Conservation (phyloP, 331 rosid genomes). For the Spiraea crenata region DNA sequence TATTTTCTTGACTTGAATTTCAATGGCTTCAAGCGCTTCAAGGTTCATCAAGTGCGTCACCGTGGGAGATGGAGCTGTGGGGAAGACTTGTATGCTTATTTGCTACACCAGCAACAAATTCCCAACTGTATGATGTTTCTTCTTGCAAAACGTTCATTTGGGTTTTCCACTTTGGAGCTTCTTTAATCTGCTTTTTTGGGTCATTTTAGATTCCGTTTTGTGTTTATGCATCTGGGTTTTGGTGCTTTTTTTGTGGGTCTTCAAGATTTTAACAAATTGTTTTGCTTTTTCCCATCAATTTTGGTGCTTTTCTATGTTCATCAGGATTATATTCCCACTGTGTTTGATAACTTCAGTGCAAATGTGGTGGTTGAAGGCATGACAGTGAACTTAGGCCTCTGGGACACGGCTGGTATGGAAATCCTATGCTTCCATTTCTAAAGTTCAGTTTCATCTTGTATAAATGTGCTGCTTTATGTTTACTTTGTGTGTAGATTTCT, state of each 20-base stretch:
- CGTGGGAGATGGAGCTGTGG: slow-evolving; percentile 96
- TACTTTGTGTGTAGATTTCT: neutral
- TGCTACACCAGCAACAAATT: slow-evolving; percentile 95
- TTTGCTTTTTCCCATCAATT: slow-evolving; percentile 9
- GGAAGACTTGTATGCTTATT: slow-evolving; percentile 97
- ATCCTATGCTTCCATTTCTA: neutral
- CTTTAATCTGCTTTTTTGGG: slow-evolving; percentile 13
- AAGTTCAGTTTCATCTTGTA: neutral
- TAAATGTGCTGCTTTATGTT: neutral
- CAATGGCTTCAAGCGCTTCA: slow-evolving; percentile 78
- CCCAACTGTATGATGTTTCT: slow-evolving; percentile 61
- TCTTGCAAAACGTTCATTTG: slow-evolving; percentile 28
- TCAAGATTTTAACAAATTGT: slow-evolving; percentile 21
- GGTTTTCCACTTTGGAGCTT: slow-evolving; percentile 18
- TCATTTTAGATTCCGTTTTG: slow-evolving; percentile 3
- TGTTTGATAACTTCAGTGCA: slow-evolving; percentile 92
- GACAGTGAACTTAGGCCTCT: slow-evolving; percentile 83
- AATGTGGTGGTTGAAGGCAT: slow-evolving; percentile 84
- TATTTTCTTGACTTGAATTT: slow-evolving; percentile 34
- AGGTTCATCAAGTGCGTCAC: slow-evolving; percentile 97
- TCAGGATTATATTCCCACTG: slow-evolving; percentile 89
- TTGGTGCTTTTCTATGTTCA: slow-evolving; percentile 11
- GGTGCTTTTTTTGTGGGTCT: slow-evolving; percentile 28
- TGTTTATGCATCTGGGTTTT: slow-evolving; percentile 31
- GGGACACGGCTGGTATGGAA: slow-evolving; percentile 85